Conservation (phyloP, 768 basidiomycete genomes). For the Auricularia auricula-judae region DNA sequence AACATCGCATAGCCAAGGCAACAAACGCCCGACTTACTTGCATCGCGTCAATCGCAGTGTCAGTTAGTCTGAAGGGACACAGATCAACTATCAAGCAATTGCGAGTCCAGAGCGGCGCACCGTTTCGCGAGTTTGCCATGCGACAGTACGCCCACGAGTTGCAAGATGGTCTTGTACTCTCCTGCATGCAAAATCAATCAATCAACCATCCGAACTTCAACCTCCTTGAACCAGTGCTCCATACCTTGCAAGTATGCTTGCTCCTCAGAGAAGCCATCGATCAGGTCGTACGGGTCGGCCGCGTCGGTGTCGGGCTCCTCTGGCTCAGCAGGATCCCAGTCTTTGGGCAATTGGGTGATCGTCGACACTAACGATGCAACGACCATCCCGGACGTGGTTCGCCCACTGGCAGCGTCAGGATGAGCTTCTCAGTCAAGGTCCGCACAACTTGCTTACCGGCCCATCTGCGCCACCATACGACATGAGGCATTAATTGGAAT, state of each 20-base stretch:
- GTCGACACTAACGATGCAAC: constrained; percentile 79
- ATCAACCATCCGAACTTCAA: background rate
- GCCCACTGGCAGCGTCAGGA: constrained; percentile 12
- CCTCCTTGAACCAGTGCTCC: background rate
- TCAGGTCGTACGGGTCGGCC: constrained; percentile 33
- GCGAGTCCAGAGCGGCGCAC: background rate
- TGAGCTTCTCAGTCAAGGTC: background rate
- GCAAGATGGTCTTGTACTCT: constrained; percentile 94
- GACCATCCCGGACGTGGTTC: constrained; percentile 94
- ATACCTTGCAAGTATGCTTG: constrained; percentile 80
- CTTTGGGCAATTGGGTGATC: constrained; percentile 25
- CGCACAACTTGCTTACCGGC: background rate
- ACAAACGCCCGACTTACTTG: constrained; percentile 24
- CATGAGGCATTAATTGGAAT: background rate
- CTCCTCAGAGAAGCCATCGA: constrained; percentile 80
- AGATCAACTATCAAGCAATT: background rate
- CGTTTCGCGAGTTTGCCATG: constrained; percentile 90
- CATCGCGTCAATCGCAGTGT: constrained; percentile 83
- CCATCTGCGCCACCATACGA: background rate
- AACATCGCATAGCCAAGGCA: constrained; percentile 5
- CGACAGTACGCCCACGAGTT: constrained; percentile 84
- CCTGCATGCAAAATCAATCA: constrained; percentile 34
- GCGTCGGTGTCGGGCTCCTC: constrained; percentile 25
- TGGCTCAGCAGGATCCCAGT: constrained; percentile 23
- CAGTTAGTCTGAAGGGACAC: constrained; percentile 38